phyloP scores from a whole-genome alignment of 768 basidiomycete species.

The Lactarius indigo region DNA sequence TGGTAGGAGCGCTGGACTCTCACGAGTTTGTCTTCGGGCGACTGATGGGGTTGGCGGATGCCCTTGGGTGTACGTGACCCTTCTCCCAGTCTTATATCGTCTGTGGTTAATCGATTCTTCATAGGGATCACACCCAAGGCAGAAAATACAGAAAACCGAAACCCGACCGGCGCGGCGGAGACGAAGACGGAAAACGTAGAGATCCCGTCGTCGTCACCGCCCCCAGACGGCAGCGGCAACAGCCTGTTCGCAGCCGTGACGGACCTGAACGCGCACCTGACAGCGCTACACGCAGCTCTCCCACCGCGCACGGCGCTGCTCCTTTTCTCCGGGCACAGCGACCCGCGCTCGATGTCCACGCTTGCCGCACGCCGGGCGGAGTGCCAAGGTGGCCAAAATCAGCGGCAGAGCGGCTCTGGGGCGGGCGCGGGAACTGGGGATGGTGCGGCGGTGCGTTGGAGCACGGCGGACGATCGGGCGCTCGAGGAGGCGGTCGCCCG shows the following conservation, averaged over 20 bases:
- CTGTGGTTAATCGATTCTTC: neutral
- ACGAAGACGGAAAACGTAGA: conserved; percentile 12
- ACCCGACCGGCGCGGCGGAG: neutral
- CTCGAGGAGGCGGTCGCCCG: conserved; percentile 78
- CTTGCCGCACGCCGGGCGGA: conserved; percentile 33
- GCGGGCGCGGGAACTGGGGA: conserved; percentile 41
- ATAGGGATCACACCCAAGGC: conserved; percentile 63
- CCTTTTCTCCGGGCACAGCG: conserved; percentile 84
- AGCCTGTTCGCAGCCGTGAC: conserved; percentile 30
- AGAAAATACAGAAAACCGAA: conserved; percentile 22
- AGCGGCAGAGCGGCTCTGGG: conserved; percentile 50
- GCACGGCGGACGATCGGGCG: conserved; percentile 66
- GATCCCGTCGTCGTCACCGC: conserved; percentile 31
- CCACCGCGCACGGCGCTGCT: conserved; percentile 80
- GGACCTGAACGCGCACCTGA: conserved; percentile 59
- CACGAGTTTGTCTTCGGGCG: conserved; percentile 86
- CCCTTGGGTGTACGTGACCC: conserved; percentile 66
- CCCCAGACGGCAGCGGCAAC: neutral
- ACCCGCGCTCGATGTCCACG: conserved; percentile 76
- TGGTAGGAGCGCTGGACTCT: conserved; percentile 52
- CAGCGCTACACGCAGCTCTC: conserved; percentile 58
- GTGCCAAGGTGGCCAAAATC: conserved; percentile 46
- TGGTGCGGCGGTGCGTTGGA: conserved; percentile 66
- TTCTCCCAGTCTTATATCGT: neutral
- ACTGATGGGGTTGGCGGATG: conserved; percentile 77